phyloP scores from a whole-genome alignment of 2,329 filamentous ascomycete genomes.

The Fusarium haematococcum region DNA sequence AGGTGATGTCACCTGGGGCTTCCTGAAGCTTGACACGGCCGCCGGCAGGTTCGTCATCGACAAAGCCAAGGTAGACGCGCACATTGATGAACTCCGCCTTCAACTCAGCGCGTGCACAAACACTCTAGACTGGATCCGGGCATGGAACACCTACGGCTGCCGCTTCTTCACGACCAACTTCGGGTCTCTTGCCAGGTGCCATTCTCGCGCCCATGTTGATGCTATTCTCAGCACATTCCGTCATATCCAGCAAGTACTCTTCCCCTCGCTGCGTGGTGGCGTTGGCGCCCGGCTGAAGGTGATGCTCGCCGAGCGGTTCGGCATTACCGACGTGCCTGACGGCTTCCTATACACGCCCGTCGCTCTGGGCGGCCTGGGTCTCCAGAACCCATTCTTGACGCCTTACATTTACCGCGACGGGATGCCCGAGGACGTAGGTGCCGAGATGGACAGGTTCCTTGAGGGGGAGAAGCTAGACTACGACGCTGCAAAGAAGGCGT shows the following conservation, averaged over 20 bases:
- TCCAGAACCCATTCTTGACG: not conserved
- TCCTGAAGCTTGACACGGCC: not conserved
- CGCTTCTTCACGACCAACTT: not conserved
- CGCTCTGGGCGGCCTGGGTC: not conserved
- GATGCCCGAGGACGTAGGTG: not conserved
- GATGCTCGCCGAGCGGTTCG: not conserved
- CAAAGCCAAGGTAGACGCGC: not conserved
- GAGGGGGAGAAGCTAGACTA: not conserved
- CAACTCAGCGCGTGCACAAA: not conserved
- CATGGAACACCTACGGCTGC: not conserved
- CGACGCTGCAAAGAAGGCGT: not conserved
- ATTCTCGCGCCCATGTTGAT: not conserved
- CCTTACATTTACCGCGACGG: not conserved
- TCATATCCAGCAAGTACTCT: not conserved
- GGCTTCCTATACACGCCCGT: not conserved
- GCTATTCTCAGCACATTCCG: not conserved
- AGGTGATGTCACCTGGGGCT: not conserved
- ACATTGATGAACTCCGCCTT: not conserved
- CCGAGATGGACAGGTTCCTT: not conserved
- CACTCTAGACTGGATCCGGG: not conserved
- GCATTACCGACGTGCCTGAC: not conserved
- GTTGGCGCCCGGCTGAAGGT: not conserved
- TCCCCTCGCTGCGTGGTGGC: not conserved
- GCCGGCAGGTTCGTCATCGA: not conserved
- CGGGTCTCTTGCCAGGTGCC: not conserved